These are phyloP conservation scores for Hyaloperonospora arabidopsidis DNA, from an alignment of 352 stramenopile genomes.

Conservation along the genomic window DNA sequence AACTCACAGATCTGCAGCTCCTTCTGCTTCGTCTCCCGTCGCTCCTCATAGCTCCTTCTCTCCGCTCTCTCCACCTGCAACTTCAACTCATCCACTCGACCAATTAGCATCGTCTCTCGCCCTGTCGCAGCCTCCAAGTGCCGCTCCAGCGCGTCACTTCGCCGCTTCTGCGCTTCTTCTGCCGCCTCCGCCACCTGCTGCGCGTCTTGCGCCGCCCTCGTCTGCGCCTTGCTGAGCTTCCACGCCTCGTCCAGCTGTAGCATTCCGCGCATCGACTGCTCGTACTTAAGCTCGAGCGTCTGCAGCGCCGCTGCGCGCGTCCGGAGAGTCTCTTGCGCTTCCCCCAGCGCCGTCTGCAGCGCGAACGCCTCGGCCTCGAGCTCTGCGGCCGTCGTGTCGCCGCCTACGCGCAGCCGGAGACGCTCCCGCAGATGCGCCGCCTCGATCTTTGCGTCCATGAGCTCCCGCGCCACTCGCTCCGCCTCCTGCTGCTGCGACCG, in stretches of 20 bases:
- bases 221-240: slow-evolving; percentile 43
- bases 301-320: slow-evolving; percentile 36
- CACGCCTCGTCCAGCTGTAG: slow-evolving; percentile 67
- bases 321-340: slow-evolving; percentile 45
- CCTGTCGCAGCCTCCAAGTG: slow-evolving; percentile 11
- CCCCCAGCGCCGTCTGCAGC: slow-evolving; percentile 44
- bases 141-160: slow-evolving; percentile 18
- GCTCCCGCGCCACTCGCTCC: slow-evolving; percentile 49
- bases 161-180: slow-evolving; percentile 7
- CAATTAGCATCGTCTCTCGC: slow-evolving; percentile 12
- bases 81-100: slow-evolving; percentile 16
- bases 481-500: slow-evolving; percentile 42
- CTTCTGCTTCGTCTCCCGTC: slow-evolving; percentile 4
- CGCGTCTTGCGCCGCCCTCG: slow-evolving; percentile 11
- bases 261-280: slow-evolving; percentile 61
- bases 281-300: slow-evolving; percentile 47
- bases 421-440: slow-evolving; percentile 65
- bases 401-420: slow-evolving; percentile 60
- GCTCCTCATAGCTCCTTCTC: slow-evolving; percentile 22
- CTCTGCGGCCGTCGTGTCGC: slow-evolving; percentile 61
- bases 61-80: slow-evolving; percentile 35
- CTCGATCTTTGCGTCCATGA: slow-evolving; percentile 86
- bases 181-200: slow-evolving; percentile 18
- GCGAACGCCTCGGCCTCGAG: slow-evolving; percentile 74
- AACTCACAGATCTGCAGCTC: slow-evolving; percentile 22